A percentile compares a stretch with the other conserved stretches of the same genome.
Conservation (phyloP, 2,329 filamentous ascomycete genomes). For the Metarhizium rileyi region DNA sequence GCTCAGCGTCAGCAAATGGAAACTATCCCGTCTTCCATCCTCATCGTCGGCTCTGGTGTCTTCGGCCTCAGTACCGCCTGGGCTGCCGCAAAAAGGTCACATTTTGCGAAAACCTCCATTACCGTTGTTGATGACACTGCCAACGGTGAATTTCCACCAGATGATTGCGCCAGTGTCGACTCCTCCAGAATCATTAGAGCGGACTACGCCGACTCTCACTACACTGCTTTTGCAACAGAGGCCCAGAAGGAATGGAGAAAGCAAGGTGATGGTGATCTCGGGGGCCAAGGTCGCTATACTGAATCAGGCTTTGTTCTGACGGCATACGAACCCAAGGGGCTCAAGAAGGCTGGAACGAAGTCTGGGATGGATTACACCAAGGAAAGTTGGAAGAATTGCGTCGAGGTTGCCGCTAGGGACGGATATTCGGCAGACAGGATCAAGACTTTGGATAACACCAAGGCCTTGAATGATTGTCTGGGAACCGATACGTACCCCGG, state of each 20-base stretch:
- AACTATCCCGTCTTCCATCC: slow-evolving; percentile 37
- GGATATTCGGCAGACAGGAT: slow-evolving; percentile 29
- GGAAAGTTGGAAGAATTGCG: slow-evolving; percentile 52
- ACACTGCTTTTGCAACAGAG: slow-evolving; percentile 61
- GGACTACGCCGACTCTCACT: slow-evolving; percentile 75
- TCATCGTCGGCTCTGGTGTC: slow-evolving; percentile 61
- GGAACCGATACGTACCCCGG: slow-evolving; percentile 44
- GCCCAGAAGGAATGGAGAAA: slow-evolving; percentile 64
- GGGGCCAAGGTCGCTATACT: slow-evolving; percentile 56
- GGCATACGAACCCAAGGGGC: slow-evolving; percentile 34
- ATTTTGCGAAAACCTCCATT: slow-evolving; percentile 43
- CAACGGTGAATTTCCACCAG: slow-evolving; percentile 46
- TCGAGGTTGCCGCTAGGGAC: slow-evolving; percentile 32
- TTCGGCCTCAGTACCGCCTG: slow-evolving; percentile 56
- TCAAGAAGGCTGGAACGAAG: slow-evolving; percentile 22
- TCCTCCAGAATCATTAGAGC: slow-evolving; percentile 54
- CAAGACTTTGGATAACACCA: slow-evolving; percentile 32
- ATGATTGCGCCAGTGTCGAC: slow-evolving; percentile 52
- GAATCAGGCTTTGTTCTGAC: slow-evolving; percentile 61
- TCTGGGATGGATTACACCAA: slow-evolving; percentile 48
- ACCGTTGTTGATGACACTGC: slow-evolving; percentile 48
- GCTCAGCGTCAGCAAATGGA: slow-evolving; percentile 15
- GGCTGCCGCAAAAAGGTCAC: slow-evolving; percentile 54
- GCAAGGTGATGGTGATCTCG: slow-evolving; percentile 43
- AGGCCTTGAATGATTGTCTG: slow-evolving; percentile 34